Evolutionary conservation across 2,329 filamentous ascomycete genomes (phyloP), one percentile per base, ranked within the genome.

Genomic region (Curvularia verruculosa): DNA sequence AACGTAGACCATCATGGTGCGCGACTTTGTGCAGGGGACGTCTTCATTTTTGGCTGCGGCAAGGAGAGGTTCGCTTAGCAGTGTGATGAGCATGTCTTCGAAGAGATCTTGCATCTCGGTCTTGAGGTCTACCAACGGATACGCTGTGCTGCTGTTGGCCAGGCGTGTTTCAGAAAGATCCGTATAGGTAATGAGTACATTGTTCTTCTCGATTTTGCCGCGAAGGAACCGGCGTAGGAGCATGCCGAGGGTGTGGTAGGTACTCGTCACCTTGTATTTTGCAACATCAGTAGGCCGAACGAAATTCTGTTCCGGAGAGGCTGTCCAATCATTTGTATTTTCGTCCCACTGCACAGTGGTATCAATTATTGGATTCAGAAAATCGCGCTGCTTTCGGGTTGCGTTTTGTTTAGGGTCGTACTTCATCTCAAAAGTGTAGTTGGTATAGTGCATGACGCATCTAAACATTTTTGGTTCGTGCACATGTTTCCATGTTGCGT

Each of bases 81-180:
- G 63, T 0, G 71, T 71, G 57, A 77, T 60, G 2, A 77, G 60
- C 58, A 77, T 76, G 43, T 77, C 74, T 58, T 77, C 74, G 51
- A 74, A 76, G 0, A 76, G 49, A 12, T 51, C 41, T 34, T 75
- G 74, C 12, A 76, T 59, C 41, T 66, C 60, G 1, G 57, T 62
- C 59, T 67, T 71, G 3, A 77, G 55, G 26, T 75, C 61, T 2
- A 49, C 13, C 7, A 71, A 56, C 1, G 74, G 71, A 43, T 76
- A 75, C 0, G 68, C 68, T 0, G 66, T 71, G 7, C 48, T 52
- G 4, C 65, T 44, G 41, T 74, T 64, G 54, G 75, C 67, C 18
- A 77, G 63, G 5, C 66, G 58, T 1, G 75, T 76, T 36, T 75
- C 73, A 0, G 70, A 72, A 29, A 76, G 68, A 55, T 74, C 74